A percentile compares a stretch with the other conserved stretches of the same genome.
Evolutionary conservation across 1,284 basidiomycete genomes (phyloP).

Genomic region (Marasmius sp.): DNA sequence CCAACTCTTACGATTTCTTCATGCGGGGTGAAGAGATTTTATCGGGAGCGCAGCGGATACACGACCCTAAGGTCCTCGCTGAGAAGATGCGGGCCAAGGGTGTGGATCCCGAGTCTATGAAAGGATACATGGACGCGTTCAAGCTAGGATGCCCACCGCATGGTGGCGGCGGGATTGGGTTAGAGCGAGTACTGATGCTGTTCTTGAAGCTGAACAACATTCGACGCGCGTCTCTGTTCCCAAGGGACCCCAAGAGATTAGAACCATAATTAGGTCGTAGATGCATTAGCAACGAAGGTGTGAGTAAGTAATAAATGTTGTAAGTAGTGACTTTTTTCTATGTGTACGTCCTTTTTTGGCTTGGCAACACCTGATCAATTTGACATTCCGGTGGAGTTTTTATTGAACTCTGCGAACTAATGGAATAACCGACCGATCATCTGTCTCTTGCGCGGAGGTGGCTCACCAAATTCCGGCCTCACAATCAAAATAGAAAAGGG

Average conservation of each 20-base stretch:
- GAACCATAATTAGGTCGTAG: conserved; percentile 50
- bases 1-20: conserved; percentile 99
- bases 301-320: conserved; percentile 14
- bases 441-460: no score
- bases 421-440: no score
- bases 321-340: not conserved
- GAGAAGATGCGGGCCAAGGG: conserved; percentile 84
- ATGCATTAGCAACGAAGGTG: conserved; percentile 13
- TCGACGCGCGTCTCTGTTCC: conserved; percentile 91
- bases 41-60: conserved; percentile 95
- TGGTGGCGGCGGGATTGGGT: conserved; percentile 82
- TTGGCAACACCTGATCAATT: not conserved
- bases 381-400: not conserved
- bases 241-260: conserved; percentile 85
- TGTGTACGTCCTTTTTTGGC: not conserved
- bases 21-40: conserved; percentile 99
- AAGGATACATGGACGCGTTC: conserved; percentile 92
- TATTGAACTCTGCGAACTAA: not conserved
- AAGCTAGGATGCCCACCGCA: conserved; percentile 91
- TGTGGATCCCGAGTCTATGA: conserved; percentile 86
- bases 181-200: conserved; percentile 96
- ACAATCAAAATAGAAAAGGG: no score
- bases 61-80: conserved; percentile 83
- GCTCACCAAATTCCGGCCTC: no score
- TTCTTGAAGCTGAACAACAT: conserved; percentile 97